Percentiles rank a stretch among this genome's conserved stretches.
phyloP scores from a whole-genome alignment of 1,284 basidiomycete genomes.

The Agroathelia rolfsii region DNA sequence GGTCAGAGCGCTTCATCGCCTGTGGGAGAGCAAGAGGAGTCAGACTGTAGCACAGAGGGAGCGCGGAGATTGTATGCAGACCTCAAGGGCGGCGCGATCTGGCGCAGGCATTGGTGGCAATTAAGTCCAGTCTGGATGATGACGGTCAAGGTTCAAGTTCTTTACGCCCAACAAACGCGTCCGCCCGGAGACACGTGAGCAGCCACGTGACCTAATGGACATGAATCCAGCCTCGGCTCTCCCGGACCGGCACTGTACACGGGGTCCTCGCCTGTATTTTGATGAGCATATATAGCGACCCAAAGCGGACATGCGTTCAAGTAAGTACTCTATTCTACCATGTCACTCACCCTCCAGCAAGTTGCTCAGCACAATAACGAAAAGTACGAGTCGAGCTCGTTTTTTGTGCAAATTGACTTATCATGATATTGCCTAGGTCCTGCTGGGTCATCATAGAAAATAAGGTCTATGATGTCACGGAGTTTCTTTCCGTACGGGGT shows the following conservation, averaged over 20 bases:
- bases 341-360: constrained; percentile 31
- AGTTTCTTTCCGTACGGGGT: constrained; percentile 64
- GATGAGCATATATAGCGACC: not conserved
- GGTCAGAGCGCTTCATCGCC: constrained; percentile 55
- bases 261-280: no score
- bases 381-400: constrained; percentile 33
- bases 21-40: no score
- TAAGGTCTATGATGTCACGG: constrained; percentile 77
- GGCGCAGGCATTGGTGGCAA: constrained; percentile 35
- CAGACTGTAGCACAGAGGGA: constrained; percentile 10
- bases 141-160: constrained; percentile 32
- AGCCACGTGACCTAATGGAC: constrained; percentile 5
- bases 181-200: constrained; percentile 30
- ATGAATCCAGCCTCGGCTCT: no score
- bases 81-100: constrained; percentile 45
- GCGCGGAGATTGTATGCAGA: constrained; percentile 5
- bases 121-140: constrained; percentile 12
- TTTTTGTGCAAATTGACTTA: no score
- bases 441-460: constrained; percentile 85
- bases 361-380: constrained; percentile 43
- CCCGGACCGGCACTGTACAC: no score
- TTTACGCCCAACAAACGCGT: constrained; percentile 41
- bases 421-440: constrained; percentile 31
- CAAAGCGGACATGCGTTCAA: constrained; percentile 11
- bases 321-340: constrained; percentile 19